phyloP scores from a whole-genome alignment of 2,329 filamentous ascomycete species.

The Aspergillus felis region DNA sequence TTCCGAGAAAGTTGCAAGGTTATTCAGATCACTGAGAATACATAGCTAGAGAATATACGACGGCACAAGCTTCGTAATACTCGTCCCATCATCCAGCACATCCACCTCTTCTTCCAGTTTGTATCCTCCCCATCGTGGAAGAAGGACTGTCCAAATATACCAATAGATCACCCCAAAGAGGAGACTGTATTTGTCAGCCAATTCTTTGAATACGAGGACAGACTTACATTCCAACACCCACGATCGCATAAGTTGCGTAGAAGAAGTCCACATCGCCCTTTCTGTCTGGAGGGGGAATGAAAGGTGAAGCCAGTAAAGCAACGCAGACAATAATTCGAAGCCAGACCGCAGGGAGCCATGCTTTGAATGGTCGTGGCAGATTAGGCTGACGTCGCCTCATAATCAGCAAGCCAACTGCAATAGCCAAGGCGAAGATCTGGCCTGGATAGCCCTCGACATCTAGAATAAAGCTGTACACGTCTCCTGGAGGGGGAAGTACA shows the following conservation, averaged over 20 bases:
- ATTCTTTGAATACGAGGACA: background rate
- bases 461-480: conserved; percentile 69
- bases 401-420: conserved; percentile 57
- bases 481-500: conserved; percentile 57
- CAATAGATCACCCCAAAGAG: conserved; percentile 61
- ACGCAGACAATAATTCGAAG: conserved; percentile 53
- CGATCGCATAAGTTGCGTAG: conserved; percentile 52
- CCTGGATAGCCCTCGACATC: conserved; percentile 68
- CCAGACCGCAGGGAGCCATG: conserved; percentile 58
- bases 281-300: conserved; percentile 55
- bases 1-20: no score
- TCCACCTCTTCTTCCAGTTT: conserved; percentile 59
- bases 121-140: conserved; percentile 60
- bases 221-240: conserved; percentile 45
- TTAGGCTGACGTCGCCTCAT: conserved; percentile 59
- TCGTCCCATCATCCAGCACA: conserved; percentile 63
- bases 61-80: conserved; percentile 55
- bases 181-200: conserved; percentile 43
- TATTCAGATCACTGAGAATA: background rate
- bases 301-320: conserved; percentile 57
- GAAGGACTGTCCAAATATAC: conserved; percentile 61
- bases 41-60: conserved; percentile 6
- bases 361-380: conserved; percentile 60
- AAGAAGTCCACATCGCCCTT: conserved; percentile 46
- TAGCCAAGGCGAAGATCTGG: conserved; percentile 57